Conservation (phyloP, 129 eudicot genomes). For the Flaveria trinervia region DNA sequence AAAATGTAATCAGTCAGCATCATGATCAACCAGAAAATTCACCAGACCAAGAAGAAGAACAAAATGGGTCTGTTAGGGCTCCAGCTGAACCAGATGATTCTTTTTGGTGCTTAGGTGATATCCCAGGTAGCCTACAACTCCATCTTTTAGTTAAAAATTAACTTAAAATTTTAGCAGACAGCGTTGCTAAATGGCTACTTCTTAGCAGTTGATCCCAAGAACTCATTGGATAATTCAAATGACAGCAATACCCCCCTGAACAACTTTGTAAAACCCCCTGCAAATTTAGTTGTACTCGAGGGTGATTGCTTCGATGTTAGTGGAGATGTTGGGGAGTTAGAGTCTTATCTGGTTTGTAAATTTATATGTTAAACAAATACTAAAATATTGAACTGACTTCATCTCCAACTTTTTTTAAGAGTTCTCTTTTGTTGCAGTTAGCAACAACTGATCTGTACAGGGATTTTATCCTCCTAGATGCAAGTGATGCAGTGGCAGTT, state of each 20-base stretch:
- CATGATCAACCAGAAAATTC: constrained; percentile 54
- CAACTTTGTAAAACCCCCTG: constrained; percentile 78
- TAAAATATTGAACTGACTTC: background rate
- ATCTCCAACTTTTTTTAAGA: background rate
- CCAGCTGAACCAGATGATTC: constrained; percentile 65
- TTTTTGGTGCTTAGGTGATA: constrained; percentile 80
- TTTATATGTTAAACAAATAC: background rate
- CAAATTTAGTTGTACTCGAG: constrained; percentile 88
- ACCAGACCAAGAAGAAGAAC: constrained; percentile 53
- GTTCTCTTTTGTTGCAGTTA: constrained; percentile 52
- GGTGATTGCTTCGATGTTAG: constrained; percentile 91
- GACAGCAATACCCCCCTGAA: constrained; percentile 42
- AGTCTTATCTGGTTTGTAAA: constrained; percentile 77
- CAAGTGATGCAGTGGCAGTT: constrained; percentile 75
- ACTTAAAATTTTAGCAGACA: background rate
- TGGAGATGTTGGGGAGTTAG: constrained; percentile 84
- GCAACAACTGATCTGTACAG: constrained; percentile 75
- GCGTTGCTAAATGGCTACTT: constrained; percentile 18
- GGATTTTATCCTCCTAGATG: constrained; percentile 80
- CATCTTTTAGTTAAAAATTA: background rate
- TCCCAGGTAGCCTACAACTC: constrained; percentile 60
- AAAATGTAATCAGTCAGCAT: constrained; percentile 50
- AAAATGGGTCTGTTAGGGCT: constrained; percentile 43
- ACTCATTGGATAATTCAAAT: constrained; percentile 53
- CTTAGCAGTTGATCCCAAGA: constrained; percentile 77